phyloP scores from a whole-genome alignment of 164 flowering plant species.

The Kalanchoe fedtschenkoi region DNA sequence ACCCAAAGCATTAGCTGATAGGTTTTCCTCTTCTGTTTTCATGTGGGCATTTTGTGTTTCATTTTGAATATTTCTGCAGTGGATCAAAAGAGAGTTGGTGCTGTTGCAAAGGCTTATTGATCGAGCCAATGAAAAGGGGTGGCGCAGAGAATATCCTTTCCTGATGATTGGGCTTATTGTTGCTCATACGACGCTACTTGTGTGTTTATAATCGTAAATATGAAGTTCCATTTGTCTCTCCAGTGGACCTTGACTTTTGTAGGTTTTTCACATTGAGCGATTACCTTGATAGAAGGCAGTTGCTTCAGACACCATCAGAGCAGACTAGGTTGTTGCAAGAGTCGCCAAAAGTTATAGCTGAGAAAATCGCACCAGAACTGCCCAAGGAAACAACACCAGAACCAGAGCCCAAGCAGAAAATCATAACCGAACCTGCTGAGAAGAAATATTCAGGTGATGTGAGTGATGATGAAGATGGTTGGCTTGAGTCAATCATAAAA shows the following conservation, averaged over 20 bases:
- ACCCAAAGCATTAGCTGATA: background rate
- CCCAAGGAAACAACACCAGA: background rate
- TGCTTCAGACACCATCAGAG: conserved; percentile 23
- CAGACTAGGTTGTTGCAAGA: conserved; percentile 17
- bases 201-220: background rate
- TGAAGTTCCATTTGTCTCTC: background rate
- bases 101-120: conserved; percentile 24
- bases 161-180: background rate
- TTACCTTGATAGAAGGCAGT: conserved; percentile 18
- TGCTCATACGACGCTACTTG: too few species aligned
- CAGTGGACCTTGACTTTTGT: conserved; percentile 17
- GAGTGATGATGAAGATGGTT: background rate
- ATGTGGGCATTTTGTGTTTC: background rate
- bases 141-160: conserved; percentile 47
- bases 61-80: conserved; percentile 14
- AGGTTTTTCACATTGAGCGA: conserved; percentile 13
- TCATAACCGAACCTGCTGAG: background rate
- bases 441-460: background rate
- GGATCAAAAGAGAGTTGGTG: conserved; percentile 28
- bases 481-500: background rate
- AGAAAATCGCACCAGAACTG: background rate
- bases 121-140: conserved; percentile 38
- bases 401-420: background rate
- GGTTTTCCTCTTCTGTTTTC: background rate
- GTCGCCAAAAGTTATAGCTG: background rate